A percentile compares a stretch with the other conserved stretches of the same genome.
Conservation (phyloP, 192 early-diverging fungal species). For the Backusella tuberculispora region DNA sequence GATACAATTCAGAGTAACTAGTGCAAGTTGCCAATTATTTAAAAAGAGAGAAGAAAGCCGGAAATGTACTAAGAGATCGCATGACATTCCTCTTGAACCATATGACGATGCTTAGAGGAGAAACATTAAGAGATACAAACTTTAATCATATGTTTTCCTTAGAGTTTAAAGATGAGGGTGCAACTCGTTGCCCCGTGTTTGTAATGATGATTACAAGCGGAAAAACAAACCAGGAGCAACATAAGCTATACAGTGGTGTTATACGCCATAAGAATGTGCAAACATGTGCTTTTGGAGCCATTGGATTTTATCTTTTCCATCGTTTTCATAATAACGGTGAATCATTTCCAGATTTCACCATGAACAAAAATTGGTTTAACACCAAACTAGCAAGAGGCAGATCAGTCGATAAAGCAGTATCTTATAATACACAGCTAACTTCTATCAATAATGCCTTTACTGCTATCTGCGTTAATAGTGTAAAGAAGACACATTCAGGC, state of each 20-base stretch:
- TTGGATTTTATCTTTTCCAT: background rate
- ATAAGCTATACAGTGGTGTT: background rate
- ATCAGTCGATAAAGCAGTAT: background rate
- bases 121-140: background rate
- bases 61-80: background rate
- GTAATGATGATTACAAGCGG: background rate
- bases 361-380: background rate
- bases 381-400: background rate
- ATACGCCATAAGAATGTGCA: background rate
- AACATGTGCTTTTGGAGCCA: conserved; percentile 6
- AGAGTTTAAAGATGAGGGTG: conserved; percentile 9
- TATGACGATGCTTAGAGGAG: conserved; percentile 5
- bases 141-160: background rate
- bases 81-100: background rate
- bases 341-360: background rate
- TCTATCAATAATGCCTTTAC: background rate
- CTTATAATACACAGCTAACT: background rate
- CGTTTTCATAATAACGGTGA: background rate
- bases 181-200: background rate
- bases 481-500: background rate
- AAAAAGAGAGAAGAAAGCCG: background rate
- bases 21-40: background rate
- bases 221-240: background rate
- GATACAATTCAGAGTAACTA: background rate
- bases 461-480: background rate